A percentile compares a stretch with the other conserved stretches of the same genome.
Conservation (phyloP, 441 rosid species). For the Manihot esculenta region DNA sequence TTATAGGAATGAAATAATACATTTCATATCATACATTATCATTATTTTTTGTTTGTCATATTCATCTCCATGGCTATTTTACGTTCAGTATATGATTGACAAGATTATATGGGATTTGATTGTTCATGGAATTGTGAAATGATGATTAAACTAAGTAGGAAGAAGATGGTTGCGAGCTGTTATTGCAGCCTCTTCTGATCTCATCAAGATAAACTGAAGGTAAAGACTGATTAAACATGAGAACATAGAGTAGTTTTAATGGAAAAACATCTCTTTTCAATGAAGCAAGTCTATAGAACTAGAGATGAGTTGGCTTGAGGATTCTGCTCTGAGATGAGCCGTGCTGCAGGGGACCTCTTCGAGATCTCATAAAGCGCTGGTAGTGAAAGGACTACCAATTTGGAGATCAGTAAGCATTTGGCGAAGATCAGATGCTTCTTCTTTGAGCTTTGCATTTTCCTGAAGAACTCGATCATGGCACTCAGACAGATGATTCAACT, state of each 20-base stretch:
- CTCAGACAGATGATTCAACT: conserved; percentile 62
- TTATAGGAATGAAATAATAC: conserved; percentile 6
- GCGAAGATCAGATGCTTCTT: conserved; percentile 77
- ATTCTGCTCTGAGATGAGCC: conserved; percentile 45
- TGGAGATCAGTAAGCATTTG: conserved; percentile 54
- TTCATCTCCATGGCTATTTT: background rate
- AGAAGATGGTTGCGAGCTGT: conserved; percentile 21
- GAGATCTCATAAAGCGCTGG: conserved; percentile 37
- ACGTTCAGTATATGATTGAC: background rate
- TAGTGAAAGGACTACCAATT: conserved; percentile 47
- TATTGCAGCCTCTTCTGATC: conserved; percentile 31
- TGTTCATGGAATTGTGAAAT: background rate
- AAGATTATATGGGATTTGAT: background rate
- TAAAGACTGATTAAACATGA: conserved; percentile 21
- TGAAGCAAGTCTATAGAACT: conserved; percentile 44
- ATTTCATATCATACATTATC: background rate
- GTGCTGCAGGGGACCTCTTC: conserved; percentile 48
- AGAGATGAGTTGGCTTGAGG: conserved; percentile 36
- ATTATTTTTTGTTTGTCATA: background rate
- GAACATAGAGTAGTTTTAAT: conserved; percentile 12
- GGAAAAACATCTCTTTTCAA: conserved; percentile 26
- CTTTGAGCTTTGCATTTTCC: conserved; percentile 75
- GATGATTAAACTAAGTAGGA: conserved; percentile 4
- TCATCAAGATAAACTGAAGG: conserved; percentile 20
- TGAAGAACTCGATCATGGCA: conserved; percentile 55